These are phyloP conservation scores for Suillus weaverae DNA, from an alignment of 768 basidiomycete species.

Conservation along the genomic window DNA sequence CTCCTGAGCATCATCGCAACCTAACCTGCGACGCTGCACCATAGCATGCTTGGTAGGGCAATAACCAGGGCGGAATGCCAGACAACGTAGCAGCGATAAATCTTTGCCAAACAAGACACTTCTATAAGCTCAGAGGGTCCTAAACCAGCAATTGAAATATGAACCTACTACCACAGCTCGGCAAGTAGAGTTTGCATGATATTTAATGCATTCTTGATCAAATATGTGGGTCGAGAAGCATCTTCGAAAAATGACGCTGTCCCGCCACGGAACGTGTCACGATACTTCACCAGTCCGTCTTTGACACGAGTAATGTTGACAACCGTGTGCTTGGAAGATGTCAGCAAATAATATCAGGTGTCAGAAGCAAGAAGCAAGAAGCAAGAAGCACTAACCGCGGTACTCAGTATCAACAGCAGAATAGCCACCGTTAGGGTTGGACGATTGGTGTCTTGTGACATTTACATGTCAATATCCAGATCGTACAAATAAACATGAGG, in stretches of 20 bases:
- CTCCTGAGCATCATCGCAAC: no score
- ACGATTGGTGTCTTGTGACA: not conserved
- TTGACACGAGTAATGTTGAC: not conserved
- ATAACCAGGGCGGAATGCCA: not conserved
- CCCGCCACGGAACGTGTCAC: not conserved
- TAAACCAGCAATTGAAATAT: not conserved
- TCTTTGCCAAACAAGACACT: conserved; percentile 7
- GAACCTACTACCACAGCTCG: conserved; percentile 14
- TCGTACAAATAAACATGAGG: not conserved
- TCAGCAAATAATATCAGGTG: not conserved
- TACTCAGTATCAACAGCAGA: conserved; percentile 5
- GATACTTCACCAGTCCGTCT: not conserved
- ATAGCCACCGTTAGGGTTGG: not conserved
- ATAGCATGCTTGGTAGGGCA: no score
- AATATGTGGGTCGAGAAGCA: not conserved
- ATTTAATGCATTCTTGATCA: conserved; percentile 10
- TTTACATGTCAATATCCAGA: not conserved
- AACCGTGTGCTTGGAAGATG: not conserved
- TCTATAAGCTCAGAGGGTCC: not conserved
- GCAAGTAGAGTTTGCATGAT: conserved; percentile 13
- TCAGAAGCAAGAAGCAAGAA: not conserved
- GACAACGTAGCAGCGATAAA: conserved; percentile 13
- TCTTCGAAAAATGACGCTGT: not conserved
- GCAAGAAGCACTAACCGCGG: not conserved
- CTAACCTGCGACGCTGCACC: no score